Conservation (phyloP, 2,329 filamentous ascomycete species). For the Davidsoniella virescens region DNA sequence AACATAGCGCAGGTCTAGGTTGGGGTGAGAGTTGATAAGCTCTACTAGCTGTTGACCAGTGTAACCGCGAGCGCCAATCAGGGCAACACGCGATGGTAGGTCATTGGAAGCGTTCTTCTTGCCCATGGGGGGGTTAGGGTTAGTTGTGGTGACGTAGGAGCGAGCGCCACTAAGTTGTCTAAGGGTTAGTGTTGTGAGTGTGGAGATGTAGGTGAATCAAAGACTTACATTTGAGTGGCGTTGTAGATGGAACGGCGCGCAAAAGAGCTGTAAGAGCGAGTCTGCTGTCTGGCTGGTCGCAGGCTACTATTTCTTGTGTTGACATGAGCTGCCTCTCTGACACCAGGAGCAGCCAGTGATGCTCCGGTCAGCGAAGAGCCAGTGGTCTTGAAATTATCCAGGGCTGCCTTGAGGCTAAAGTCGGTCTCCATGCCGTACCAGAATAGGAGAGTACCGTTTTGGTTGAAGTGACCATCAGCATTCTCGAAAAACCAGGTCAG, state of each 20-base stretch:
- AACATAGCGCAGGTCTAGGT: constrained; percentile 80
- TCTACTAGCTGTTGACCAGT: constrained; percentile 83
- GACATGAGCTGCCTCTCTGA: constrained; percentile 60
- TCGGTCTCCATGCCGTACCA: constrained; percentile 82
- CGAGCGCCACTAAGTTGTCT: constrained; percentile 12
- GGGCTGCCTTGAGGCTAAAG: constrained; percentile 66
- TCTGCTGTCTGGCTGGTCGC: constrained; percentile 5
- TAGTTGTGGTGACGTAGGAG: constrained; percentile 41
- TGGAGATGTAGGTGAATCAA: not conserved
- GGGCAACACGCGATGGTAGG: constrained; percentile 60
- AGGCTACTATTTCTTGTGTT: constrained; percentile 9
- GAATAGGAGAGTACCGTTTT: constrained; percentile 79
- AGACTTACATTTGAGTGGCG: constrained; percentile 11
- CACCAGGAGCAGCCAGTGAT: constrained; percentile 72
- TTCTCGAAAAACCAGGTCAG: constrained; percentile 97
- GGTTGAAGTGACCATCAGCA: constrained; percentile 78
- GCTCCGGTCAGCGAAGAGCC: constrained; percentile 79
- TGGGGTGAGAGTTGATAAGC: constrained; percentile 72
- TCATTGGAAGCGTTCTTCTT: constrained; percentile 76
- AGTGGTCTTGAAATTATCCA: constrained; percentile 70
- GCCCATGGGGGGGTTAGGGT: constrained; percentile 80
- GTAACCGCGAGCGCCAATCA: constrained; percentile 87
- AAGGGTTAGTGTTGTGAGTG: not conserved
- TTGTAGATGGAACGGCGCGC: constrained; percentile 20
- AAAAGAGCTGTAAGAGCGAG: constrained; percentile 49